These are phyloP conservation scores for Tolypocladium pustulatum DNA, from an alignment of 2,329 filamentous ascomycete species.

Conservation along the genomic window DNA sequence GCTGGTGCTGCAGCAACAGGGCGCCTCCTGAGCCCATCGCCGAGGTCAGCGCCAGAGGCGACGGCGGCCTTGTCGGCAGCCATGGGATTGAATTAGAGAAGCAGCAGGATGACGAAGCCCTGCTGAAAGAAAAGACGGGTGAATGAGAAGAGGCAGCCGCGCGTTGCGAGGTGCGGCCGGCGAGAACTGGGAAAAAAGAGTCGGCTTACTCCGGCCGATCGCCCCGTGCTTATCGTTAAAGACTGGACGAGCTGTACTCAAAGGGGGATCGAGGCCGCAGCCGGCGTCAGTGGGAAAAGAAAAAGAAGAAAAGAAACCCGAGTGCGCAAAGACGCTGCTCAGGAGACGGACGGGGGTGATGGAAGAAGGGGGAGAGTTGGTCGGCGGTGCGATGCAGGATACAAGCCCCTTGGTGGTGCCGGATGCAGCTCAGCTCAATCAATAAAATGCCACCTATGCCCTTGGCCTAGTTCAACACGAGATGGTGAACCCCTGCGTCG, in stretches of 20 bases:
- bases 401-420: background rate
- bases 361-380: background rate
- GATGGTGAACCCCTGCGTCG: background rate
- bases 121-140: background rate
- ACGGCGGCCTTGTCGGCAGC: conserved; percentile 42
- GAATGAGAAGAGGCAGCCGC: conserved; percentile 2
- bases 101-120: background rate
- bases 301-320: conserved; percentile 8
- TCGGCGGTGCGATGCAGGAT: background rate
- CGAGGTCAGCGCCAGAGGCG: conserved; percentile 50
- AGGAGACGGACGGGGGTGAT: background rate
- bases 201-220: conserved; percentile 1
- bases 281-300: conserved; percentile 4
- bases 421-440: conserved; percentile 1
- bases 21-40: conserved; percentile 46
- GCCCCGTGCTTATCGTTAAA: conserved; percentile 9
- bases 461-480: background rate
- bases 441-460: conserved; percentile 5
- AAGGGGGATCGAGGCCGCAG: conserved; percentile 7
- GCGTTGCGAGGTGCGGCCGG: background rate
- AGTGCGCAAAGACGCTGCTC: conserved; percentile 5
- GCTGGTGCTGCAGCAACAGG: conserved; percentile 28
- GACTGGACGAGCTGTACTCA: conserved; percentile 28
- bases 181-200: conserved; percentile 7
- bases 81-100: conserved; percentile 26